A percentile compares a stretch with the other conserved stretches of the same genome.
Conservation (phyloP, 2,329 filamentous ascomycete species). For the Botrytis fragariae region DNA sequence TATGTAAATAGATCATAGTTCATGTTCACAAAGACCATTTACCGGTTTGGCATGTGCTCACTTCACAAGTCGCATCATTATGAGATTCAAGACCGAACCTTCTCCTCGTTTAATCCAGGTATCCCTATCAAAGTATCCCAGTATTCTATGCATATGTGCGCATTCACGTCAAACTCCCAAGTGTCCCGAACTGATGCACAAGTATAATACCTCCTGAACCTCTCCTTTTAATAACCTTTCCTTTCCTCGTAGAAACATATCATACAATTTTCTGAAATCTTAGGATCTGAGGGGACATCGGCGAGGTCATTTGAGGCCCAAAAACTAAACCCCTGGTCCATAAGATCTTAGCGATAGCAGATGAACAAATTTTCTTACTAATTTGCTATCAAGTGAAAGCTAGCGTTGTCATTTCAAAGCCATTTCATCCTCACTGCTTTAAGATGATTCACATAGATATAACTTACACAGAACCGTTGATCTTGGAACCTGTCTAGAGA, state of each 20-base stretch:
- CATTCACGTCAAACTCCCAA: neutral
- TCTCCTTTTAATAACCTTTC: neutral
- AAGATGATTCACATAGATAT: fast-evolving
- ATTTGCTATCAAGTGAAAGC: neutral
- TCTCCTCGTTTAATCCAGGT: neutral
- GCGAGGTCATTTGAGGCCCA: fast-evolving
- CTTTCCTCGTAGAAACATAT: fast-evolving
- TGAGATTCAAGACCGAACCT: too few species aligned
- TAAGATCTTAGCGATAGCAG: neutral
- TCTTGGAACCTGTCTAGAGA: neutral
- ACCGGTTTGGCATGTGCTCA: too few species aligned
- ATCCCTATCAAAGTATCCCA: neutral
- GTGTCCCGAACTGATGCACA: neutral
- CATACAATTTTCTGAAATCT: too few species aligned
- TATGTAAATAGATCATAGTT: too few species aligned
- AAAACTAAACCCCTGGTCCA: neutral
- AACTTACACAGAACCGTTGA: fast-evolving
- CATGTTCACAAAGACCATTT: too few species aligned
- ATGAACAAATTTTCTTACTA: neutral
- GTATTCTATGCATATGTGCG: neutral
- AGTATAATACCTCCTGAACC: neutral
- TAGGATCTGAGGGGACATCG: too few species aligned
- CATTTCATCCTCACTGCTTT: neutral
- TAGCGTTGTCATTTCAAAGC: neutral
- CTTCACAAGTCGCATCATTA: too few species aligned